Percentiles rank a stretch among this genome's conserved stretches.
phyloP scores from a whole-genome alignment of 768 basidiomycete species.

The Amanita jacksonii region DNA sequence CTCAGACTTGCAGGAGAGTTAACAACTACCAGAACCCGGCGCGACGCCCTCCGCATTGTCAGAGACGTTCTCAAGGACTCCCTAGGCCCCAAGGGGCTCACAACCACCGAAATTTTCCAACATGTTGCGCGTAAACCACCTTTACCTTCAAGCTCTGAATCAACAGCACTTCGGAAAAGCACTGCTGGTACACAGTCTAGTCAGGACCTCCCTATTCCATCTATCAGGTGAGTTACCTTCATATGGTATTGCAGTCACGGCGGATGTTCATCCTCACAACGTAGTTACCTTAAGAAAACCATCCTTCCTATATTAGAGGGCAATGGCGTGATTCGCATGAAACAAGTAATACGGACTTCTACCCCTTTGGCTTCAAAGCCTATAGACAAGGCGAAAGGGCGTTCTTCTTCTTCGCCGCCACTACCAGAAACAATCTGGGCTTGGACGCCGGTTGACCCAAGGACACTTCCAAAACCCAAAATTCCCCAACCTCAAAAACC shows the following conservation, averaged over 20 bases:
- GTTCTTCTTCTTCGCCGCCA: conserved; percentile 13
- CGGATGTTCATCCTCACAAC: background rate
- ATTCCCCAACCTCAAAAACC: background rate
- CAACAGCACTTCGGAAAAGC: too few relatives aligned
- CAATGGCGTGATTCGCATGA: conserved; percentile 32
- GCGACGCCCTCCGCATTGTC: conserved; percentile 15
- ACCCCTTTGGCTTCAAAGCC: conserved; percentile 8
- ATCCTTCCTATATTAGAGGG: conserved; percentile 40
- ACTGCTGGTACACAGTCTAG: too few relatives aligned
- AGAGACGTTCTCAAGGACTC: conserved; percentile 21
- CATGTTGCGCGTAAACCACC: conserved; percentile 22
- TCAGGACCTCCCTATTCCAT: conserved; percentile 43
- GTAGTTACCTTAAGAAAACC: conserved; percentile 45
- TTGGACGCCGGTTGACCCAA: conserved; percentile 23
- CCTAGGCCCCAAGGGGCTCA: conserved; percentile 21
- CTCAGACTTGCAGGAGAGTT: background rate
- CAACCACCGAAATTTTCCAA: conserved; percentile 29
- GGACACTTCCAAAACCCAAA: conserved; percentile 4
- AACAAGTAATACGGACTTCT: conserved; percentile 19
- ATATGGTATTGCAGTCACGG: background rate
- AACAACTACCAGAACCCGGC: background rate
- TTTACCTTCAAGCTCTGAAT: too few relatives aligned
- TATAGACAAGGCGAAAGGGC: too few relatives aligned
- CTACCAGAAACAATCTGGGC: conserved; percentile 28
- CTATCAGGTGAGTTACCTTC: conserved; percentile 32